Conservation (phyloP, 306 rosid species). For the Abrus precatorius region DNA sequence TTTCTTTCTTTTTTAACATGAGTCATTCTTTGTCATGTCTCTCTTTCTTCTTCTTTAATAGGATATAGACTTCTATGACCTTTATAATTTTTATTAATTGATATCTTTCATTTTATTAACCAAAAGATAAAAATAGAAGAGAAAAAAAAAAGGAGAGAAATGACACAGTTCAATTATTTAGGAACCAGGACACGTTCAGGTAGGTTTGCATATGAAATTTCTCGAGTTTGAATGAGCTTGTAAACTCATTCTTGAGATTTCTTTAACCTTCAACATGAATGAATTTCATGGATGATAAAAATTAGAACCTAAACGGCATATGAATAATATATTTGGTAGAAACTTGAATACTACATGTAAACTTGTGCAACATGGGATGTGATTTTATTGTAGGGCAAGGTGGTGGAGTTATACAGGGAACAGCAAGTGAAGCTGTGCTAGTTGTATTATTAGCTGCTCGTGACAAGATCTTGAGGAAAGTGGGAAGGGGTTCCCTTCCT, state of each 20-base stretch:
- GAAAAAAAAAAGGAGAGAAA: neutral
- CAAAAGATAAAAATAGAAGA: neutral
- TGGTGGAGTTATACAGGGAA: slow-evolving; percentile 97
- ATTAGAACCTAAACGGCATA: slow-evolving; percentile 1
- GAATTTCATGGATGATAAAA: slow-evolving; percentile 25
- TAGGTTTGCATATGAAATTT: neutral
- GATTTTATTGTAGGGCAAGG: slow-evolving; percentile 76
- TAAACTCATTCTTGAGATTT: slow-evolving; percentile 35
- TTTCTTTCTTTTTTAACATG: neutral
- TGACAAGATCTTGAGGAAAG: slow-evolving; percentile 65
- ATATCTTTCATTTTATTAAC: neutral
- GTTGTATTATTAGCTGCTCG: slow-evolving; percentile 96
- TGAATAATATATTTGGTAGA: slow-evolving; percentile 14
- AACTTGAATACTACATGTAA: slow-evolving; percentile 9
- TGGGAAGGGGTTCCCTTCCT: slow-evolving; percentile 68
- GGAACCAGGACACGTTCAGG: neutral
- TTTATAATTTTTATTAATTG: neutral
- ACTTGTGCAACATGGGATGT: slow-evolving; percentile 33
- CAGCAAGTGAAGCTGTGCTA: slow-evolving; percentile 96
- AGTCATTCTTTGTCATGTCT: neutral
- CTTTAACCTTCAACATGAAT: slow-evolving; percentile 3
- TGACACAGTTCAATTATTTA: slow-evolving; percentile 6
- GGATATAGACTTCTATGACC: slow-evolving; percentile 3
- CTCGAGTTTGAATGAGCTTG: slow-evolving; percentile 25
- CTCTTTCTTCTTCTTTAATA: neutral